Conservation (phyloP, 192 early-diverging fungal genomes). For the Glomus cerebriforme region DNA sequence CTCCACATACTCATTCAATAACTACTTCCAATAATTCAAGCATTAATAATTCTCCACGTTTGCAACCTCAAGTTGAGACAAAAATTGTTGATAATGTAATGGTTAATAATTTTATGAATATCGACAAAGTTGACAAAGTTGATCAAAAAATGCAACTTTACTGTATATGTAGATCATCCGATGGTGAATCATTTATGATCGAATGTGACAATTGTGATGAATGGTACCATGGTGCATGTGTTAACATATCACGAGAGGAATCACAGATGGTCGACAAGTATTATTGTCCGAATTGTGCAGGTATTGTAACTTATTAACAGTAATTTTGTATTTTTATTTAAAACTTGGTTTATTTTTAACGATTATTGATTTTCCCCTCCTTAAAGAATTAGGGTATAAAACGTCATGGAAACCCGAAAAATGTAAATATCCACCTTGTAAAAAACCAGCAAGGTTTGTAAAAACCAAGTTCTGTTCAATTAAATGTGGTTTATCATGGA, state of each 20-base stretch:
- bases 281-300: slow-evolving; percentile 63
- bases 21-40: slow-evolving; percentile 4
- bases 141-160: slow-evolving; percentile 41
- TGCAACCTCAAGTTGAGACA: background rate
- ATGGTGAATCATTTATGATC: slow-evolving; percentile 68
- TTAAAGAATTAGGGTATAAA: slow-evolving; percentile 49
- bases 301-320: slow-evolving; percentile 35
- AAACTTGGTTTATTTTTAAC: slow-evolving; percentile 5
- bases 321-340: background rate
- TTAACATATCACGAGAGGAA: slow-evolving; percentile 59
- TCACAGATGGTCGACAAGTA: slow-evolving; percentile 62
- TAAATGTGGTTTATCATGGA: slow-evolving; percentile 52
- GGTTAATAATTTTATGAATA: background rate
- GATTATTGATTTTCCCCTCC: background rate
- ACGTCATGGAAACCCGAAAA: slow-evolving; percentile 48
- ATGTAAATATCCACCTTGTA: slow-evolving; percentile 50
- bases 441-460: slow-evolving; percentile 41
- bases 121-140: background rate
- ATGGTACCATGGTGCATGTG: slow-evolving; percentile 80
- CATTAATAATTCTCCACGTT: background rate
- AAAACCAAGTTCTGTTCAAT: slow-evolving; percentile 56
- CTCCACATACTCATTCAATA: background rate
- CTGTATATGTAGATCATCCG: slow-evolving; percentile 63
- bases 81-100: background rate
- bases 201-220: slow-evolving; percentile 73